Evolutionary conservation across 225 moss, liverwort and hornwort genomes (phyloP).

Genomic region (Physcomitrium patens): DNA sequence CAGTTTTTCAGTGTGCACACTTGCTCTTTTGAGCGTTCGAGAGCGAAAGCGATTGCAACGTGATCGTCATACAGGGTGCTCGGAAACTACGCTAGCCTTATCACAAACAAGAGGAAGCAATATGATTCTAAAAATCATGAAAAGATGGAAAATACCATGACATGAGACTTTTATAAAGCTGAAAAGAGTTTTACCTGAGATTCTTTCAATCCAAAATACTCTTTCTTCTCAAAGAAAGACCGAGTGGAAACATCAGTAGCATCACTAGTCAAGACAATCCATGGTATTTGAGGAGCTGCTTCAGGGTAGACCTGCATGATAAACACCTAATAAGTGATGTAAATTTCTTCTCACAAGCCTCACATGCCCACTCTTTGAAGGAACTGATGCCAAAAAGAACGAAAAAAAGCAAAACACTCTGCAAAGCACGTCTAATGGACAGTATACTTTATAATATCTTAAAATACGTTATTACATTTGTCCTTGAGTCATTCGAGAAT

Average conservation of each 20-base stretch:
- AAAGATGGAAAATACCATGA: conserved; percentile 1
- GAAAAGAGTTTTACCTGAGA: conserved; percentile 58
- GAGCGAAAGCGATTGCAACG: neutral
- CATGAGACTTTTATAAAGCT: conserved; percentile 2
- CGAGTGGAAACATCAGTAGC: conserved; percentile 70
- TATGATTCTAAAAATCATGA: conserved; percentile 8
- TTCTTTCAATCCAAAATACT: conserved; percentile 74
- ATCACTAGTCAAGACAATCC: conserved; percentile 94
- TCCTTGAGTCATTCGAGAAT: neutral
- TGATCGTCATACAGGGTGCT: neutral
- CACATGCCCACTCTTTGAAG: neutral
- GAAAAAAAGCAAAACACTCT: neutral
- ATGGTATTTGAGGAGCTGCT: conserved; percentile 67
- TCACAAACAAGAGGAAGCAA: conserved; percentile 1
- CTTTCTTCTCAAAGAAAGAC: conserved; percentile 60
- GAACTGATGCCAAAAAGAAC: neutral
- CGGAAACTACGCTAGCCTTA: neutral
- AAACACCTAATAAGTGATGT: neutral
- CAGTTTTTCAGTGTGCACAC: no score
- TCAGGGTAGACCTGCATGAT: conserved; percentile 47
- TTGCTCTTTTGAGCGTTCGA: no score
- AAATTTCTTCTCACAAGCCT: conserved; percentile 12
- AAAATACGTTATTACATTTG: neutral
- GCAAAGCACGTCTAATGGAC: neutral
- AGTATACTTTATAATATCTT: neutral